Percentiles rank a stretch among this genome's conserved stretches.
phyloP scores from a whole-genome alignment of 768 basidiomycete genomes.

The Gymnopilus dilepis region DNA sequence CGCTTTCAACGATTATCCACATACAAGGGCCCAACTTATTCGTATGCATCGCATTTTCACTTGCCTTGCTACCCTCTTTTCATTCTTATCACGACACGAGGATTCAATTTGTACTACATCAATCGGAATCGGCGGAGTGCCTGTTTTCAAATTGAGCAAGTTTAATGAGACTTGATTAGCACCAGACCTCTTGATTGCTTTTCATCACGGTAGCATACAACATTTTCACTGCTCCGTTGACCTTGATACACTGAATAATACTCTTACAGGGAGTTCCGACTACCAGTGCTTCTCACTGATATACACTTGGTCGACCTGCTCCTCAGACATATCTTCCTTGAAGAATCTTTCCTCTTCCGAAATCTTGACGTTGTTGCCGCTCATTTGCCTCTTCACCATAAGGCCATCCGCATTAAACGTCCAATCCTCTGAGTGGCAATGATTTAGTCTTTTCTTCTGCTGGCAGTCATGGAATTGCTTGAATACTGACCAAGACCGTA shows the following conservation, averaged over 20 bases:
- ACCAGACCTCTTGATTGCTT: background rate
- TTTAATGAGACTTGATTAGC: background rate
- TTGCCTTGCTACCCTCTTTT: background rate
- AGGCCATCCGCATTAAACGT: slow-evolving; percentile 54
- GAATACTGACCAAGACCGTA: slow-evolving; percentile 41
- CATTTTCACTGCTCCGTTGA: no score
- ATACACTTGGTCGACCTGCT: slow-evolving; percentile 40
- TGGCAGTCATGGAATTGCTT: no score
- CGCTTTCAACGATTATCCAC: background rate
- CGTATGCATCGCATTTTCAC: background rate
- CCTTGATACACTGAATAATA: no score
- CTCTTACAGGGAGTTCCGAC: no score
- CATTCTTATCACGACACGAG: slow-evolving; percentile 18
- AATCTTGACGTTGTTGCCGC: slow-evolving; percentile 52
- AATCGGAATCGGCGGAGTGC: slow-evolving; percentile 11
- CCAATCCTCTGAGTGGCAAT: slow-evolving; percentile 50
- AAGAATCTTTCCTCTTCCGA: slow-evolving; percentile 56
- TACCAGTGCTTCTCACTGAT: slow-evolving; percentile 42
- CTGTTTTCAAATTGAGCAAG: background rate
- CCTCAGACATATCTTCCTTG: slow-evolving; percentile 38
- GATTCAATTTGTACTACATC: slow-evolving; percentile 14
- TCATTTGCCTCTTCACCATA: slow-evolving; percentile 62
- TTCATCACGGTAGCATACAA: no score
- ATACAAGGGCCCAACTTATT: slow-evolving; percentile 1
- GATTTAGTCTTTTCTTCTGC: no score